Evolutionary conservation across 2,329 filamentous ascomycete genomes (phyloP), one percentile per base, ranked within the genome.

Genomic region (Daldinia sp.): DNA sequence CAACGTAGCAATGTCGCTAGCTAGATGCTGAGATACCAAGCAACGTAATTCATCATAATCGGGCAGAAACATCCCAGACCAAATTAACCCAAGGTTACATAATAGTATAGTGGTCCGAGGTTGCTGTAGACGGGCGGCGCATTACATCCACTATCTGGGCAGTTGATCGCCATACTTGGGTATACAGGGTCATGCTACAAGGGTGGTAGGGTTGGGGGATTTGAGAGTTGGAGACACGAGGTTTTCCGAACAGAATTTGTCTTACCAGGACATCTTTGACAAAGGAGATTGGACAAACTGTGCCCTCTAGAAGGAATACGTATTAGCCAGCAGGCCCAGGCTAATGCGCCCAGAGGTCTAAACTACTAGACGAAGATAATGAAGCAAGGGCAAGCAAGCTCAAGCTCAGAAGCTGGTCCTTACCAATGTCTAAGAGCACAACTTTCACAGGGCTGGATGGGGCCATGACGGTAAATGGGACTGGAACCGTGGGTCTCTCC

Each of bases 241-340:
- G n/a, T 55, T 61, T 61, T 33, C 30, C 48, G 50, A 58, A 26
- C 69, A 67, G 71, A 68, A 67, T 70, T 23, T 23, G 67, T 82
- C 91, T 87, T 88, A 94, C 92, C 82, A 94, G 83, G 72, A 92
- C 88, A 79, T 94, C 90, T 82, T 93, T 93, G 81, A 94, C 92
- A 81, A 94, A 94, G 74, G 90, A 93, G 78, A 94, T 93, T 74
- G 91, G 91, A 79, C 92, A 94, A 71, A 94, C 89, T 56, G 92
- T 94, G 70, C 92, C 92, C 86, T 94, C 92, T 94, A 73, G 63
- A 56, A 56, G 66, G 69, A 72, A 72, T 74, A 76, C 62, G 74
- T 74, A 80, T 83, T 81, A 84, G 81, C 80, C 77, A 80, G 78
- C 76, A 78, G 77, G 70, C 72, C 72, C 72, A 72, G 76, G 77